These are phyloP conservation scores for Tuber umbilicatum DNA, from an alignment of 495 filamentous ascomycete species.

Conservation along the genomic window DNA sequence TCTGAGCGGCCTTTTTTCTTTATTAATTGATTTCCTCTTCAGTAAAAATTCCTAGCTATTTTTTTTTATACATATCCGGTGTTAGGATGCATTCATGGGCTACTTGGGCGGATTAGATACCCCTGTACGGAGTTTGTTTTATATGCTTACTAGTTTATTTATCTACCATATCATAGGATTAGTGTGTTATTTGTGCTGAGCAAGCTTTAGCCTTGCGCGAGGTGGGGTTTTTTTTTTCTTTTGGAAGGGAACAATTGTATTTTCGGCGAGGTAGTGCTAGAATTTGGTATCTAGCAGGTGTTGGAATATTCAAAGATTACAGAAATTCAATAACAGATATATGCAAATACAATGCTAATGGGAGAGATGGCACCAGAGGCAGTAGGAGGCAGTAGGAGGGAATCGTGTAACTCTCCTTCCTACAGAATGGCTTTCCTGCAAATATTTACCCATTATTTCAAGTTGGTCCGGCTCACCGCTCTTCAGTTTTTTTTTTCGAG, in stretches of 20 bases:
- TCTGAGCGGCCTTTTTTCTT: not conserved
- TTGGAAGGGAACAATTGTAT: not conserved
- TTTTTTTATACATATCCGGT: not conserved
- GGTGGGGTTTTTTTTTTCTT: no score
- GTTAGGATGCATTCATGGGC: not conserved
- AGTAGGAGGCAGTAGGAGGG: not conserved
- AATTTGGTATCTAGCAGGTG: not conserved
- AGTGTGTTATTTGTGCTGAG: not conserved
- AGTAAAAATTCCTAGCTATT: not conserved
- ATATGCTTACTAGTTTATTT: not conserved
- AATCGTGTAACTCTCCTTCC: not conserved
- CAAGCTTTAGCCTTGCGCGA: not conserved
- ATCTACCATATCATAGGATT: not conserved
- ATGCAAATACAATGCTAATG: not conserved
- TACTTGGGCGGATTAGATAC: not conserved
- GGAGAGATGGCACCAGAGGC: not conserved
- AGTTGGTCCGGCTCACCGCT: not conserved
- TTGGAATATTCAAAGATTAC: not conserved
- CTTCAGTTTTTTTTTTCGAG: no score
- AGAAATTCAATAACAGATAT: not conserved
- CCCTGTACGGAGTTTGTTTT: not conserved
- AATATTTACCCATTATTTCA: not conserved
- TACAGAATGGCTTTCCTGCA: not conserved
- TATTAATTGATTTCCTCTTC: not conserved
- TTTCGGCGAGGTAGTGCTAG: not conserved